Base-by-base conservation (phyloP, 192 early-diverging fungal species). In the Backusella liffmaniae region DNA sequence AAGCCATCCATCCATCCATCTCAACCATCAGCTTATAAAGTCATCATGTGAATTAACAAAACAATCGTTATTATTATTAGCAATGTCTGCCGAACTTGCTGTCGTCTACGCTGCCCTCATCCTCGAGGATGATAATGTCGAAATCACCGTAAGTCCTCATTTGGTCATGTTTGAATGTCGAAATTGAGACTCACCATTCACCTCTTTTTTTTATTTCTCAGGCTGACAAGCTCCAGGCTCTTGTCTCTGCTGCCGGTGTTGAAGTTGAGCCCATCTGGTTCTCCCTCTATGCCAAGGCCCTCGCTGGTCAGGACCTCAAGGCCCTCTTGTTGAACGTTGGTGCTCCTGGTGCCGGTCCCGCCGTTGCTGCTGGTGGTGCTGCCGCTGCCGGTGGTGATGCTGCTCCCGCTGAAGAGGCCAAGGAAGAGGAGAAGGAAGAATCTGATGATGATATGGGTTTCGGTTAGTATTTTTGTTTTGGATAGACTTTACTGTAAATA, bases 91-190 rank as follows among this genome's bases (percentile, higher is more conserved):
- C 69, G 80, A 82, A 82, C 77, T 76, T 53, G 76, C 80, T 74
- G 74, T 82, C 51, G 80, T 82, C 29, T 98, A 98, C 92, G 95
- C 98, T 77, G 91, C 98, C 44, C 94, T 99, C 80, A 98, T 98
- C 91, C 96, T 99, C 83, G 89, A 94, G 88, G 98, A 99, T 86
- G 98, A 98, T 84, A 92, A 94, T 82, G 85, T 97, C 85, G 96
- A 93, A 79, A 95, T 99, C 91, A 96, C 96, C 78, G 96, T 98
- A 90, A 84, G 91, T 86, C 70, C 41, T 26, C 18, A 7, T 21
- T 21, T n/a, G 8, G 21, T 23, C 5, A 21, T 18, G 36, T 0
- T 32, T 2, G 3, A 2, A 32, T 32, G 32, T 32, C 32, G 34
- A 37, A 68, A 36, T 18, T 16, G 65, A 32, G 21, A 16, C 9